A percentile compares a stretch with the other conserved stretches of the same genome.
Conservation (phyloP, 805 yeast genomes). For the Lachancea dasiensis region DNA sequence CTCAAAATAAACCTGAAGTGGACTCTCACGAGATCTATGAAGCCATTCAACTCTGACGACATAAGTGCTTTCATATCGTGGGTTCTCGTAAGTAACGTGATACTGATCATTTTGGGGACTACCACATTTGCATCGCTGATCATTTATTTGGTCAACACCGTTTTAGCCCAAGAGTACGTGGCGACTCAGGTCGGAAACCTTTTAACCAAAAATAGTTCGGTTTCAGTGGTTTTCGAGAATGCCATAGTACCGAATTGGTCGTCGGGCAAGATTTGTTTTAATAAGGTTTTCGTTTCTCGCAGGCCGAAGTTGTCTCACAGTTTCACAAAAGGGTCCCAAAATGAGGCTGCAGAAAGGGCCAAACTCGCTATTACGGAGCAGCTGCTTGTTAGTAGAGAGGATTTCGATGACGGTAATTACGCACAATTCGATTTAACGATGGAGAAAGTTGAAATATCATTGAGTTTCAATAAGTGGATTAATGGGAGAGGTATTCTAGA, state of each 20-base stretch:
- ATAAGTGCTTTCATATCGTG: conserved; percentile 86
- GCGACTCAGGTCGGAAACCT: conserved; percentile 78
- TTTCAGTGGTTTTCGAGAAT: conserved; percentile 81
- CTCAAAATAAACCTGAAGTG: conserved; percentile 55
- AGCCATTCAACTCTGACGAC: conserved; percentile 92
- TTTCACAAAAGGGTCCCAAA: conserved; percentile 68
- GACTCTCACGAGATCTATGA: conserved; percentile 64
- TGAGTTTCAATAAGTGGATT: conserved; percentile 81
- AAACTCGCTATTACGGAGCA: conserved; percentile 30
- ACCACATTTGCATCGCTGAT: conserved; percentile 86
- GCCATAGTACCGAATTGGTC: conserved; percentile 95
- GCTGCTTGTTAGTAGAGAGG: conserved; percentile 32
- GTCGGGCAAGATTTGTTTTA: conserved; percentile 76
- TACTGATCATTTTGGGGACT: conserved; percentile 77
- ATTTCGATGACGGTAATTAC: conserved; percentile 83
- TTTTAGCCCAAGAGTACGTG: conserved; percentile 60
- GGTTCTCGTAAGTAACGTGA: conserved; percentile 81
- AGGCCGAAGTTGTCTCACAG: conserved; percentile 53
- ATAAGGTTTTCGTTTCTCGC: conserved; percentile 78
- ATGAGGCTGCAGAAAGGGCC: conserved; percentile 60
- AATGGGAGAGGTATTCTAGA: conserved; percentile 84
- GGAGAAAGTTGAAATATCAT: conserved; percentile 73
- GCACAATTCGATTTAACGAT: conserved; percentile 92
- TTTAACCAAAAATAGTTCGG: conserved; percentile 74
- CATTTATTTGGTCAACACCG: conserved; percentile 61